Conservation (phyloP, 1,139 yeast species). For the Blastobotrys arbuscula region DNA sequence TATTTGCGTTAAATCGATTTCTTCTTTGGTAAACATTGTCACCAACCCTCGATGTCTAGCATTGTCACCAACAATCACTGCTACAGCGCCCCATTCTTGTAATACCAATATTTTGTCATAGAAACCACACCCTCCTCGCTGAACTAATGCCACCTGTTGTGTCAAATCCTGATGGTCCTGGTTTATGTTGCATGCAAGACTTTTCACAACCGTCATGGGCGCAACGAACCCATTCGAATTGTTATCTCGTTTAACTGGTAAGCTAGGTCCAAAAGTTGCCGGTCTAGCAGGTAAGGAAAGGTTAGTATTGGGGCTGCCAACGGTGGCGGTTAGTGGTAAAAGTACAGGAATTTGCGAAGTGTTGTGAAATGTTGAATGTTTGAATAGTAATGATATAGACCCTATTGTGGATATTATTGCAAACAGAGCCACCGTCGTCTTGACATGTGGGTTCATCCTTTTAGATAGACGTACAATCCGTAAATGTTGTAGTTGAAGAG, state of each 20-base stretch:
- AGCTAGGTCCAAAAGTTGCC: constrained; percentile 34
- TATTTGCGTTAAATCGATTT: constrained; percentile 29
- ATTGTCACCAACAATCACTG: constrained; percentile 40
- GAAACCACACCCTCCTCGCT: constrained; percentile 38
- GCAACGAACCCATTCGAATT: constrained; percentile 23
- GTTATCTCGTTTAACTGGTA: constrained; percentile 18
- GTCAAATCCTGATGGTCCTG: constrained; percentile 22
- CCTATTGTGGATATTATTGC: neutral
- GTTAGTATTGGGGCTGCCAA: constrained; percentile 26
- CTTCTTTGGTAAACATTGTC: constrained; percentile 35
- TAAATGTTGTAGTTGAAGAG: too few relatives aligned
- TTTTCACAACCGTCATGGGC: constrained; percentile 20
- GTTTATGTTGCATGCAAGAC: constrained; percentile 21
- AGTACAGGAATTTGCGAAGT: constrained; percentile 20
- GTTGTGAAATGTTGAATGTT: neutral
- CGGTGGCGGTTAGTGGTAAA: constrained; percentile 27
- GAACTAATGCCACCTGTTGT: constrained; percentile 34
- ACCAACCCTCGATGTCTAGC: constrained; percentile 32
- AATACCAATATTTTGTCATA: constrained; percentile 35
- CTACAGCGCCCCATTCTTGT: constrained; percentile 38
- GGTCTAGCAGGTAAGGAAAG: constrained; percentile 32
- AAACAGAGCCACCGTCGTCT: neutral
- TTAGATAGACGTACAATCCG: neutral
- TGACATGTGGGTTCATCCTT: constrained; percentile 5
- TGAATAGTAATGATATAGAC: neutral